phyloP scores from a whole-genome alignment of 768 basidiomycete genomes.

The Xerocomellus dryophilus region DNA sequence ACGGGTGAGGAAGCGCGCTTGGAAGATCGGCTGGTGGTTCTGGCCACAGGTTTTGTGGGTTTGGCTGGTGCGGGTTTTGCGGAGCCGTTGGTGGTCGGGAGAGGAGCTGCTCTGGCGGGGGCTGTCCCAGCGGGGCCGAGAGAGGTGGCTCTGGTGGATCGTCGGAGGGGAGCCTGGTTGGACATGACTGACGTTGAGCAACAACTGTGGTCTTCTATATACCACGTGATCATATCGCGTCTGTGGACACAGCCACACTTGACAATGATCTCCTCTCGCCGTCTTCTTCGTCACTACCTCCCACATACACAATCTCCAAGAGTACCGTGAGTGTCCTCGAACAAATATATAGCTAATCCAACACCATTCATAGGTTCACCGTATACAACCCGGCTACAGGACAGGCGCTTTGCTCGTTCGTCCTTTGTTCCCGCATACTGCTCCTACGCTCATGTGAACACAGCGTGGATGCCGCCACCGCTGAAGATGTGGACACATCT shows the following conservation, averaged over 20 bases:
- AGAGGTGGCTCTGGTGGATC: slow-evolving; percentile 52
- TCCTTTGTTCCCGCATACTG: slow-evolving; percentile 45
- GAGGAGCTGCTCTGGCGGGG: slow-evolving; percentile 29
- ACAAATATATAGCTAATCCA: not conserved
- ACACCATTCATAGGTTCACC: slow-evolving; percentile 39
- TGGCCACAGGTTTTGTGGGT: slow-evolving; percentile 34
- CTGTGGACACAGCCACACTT: slow-evolving; percentile 16
- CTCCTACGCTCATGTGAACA: not conserved
- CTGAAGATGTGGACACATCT: slow-evolving; percentile 48
- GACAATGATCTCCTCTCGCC: slow-evolving; percentile 6
- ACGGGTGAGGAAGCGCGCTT: slow-evolving; percentile 53
- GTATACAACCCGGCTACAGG: slow-evolving; percentile 72
- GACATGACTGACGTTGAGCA: slow-evolving; percentile 24
- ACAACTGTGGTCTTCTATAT: not conserved
- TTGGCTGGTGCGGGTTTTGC: slow-evolving; percentile 33
- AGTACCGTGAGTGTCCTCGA: slow-evolving; percentile 4
- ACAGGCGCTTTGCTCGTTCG: slow-evolving; percentile 55
- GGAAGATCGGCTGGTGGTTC: slow-evolving; percentile 23
- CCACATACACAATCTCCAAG: not conserved
- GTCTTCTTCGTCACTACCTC: slow-evolving; percentile 9
- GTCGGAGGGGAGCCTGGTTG: slow-evolving; percentile 40
- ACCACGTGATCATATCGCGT: slow-evolving; percentile 28
- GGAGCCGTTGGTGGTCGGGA: slow-evolving; percentile 27
- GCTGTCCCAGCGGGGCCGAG: slow-evolving; percentile 36
- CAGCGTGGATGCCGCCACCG: slow-evolving; percentile 56